Conservation (phyloP, 345 rosid genomes). For the Cochlearia excelsa region DNA sequence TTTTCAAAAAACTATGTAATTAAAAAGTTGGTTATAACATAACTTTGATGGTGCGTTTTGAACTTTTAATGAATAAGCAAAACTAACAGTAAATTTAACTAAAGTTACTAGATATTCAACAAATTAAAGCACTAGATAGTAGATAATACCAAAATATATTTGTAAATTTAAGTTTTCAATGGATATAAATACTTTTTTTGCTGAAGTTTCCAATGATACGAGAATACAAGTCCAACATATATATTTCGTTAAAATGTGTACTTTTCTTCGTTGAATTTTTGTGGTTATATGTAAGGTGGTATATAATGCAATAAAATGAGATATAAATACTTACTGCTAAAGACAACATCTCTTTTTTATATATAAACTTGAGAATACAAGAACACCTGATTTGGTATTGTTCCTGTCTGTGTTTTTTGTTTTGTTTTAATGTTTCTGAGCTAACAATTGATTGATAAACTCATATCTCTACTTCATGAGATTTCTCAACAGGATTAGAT, state of each 20-base stretch:
- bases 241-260: no score
- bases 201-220: neutral
- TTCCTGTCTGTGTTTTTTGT: slow-evolving; percentile 12
- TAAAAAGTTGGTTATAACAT: no score
- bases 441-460: slow-evolving; percentile 13
- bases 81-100: no score
- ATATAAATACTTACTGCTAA: slow-evolving; percentile 2
- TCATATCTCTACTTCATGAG: slow-evolving; percentile 69
- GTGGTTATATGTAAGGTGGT: neutral
- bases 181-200: no score
- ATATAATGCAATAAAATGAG: slow-evolving; percentile 4
- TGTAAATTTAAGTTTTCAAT: no score
- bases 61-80: no score
- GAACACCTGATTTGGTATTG: slow-evolving; percentile 12
- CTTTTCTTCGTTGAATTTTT: neutral
- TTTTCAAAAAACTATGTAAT: no score
- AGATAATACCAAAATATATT: no score
- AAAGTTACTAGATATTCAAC: no score
- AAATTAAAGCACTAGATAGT: no score
- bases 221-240: no score
- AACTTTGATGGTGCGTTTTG: no score
- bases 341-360: slow-evolving; percentile 5
- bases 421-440: neutral
- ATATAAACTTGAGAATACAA: slow-evolving; percentile 21
- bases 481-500: slow-evolving; percentile 50